phyloP scores from a whole-genome alignment of 768 basidiomycete species.

The Dacryopinax spathularia region DNA sequence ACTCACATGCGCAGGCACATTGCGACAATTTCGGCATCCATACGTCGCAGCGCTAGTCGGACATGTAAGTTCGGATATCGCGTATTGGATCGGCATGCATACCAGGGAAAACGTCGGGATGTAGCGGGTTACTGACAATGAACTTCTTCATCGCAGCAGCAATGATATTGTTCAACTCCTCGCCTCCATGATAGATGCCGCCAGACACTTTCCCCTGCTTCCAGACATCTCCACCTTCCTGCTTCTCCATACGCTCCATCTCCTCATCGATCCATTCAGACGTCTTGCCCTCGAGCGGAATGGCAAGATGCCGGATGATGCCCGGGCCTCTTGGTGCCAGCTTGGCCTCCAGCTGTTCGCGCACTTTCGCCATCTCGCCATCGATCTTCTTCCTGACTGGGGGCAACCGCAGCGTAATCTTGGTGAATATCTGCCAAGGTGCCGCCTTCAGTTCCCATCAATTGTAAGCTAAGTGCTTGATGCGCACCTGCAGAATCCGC shows the following conservation, averaged over 20 bases:
- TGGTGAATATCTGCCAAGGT: constrained; percentile 35
- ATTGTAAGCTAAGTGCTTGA: not conserved
- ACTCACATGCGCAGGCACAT: constrained; percentile 60
- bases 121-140: constrained; percentile 75
- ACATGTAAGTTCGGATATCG: not conserved
- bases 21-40: constrained; percentile 89
- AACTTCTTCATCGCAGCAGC: constrained; percentile 70
- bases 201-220: constrained; percentile 63
- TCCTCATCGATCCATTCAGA: constrained; percentile 61
- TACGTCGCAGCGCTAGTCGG: constrained; percentile 58
- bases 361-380: constrained; percentile 48
- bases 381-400: constrained; percentile 44
- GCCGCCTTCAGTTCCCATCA: not conserved
- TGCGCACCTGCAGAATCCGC: constrained; percentile 3
- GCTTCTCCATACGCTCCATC: constrained; percentile 52
- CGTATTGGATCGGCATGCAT: not conserved
- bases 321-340: constrained; percentile 50
- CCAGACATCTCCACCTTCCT: constrained; percentile 39
- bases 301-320: constrained; percentile 48
- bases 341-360: constrained; percentile 47
- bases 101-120: constrained; percentile 80
- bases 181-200: constrained; percentile 73
- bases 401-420: constrained; percentile 49
- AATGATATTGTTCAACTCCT: constrained; percentile 64
- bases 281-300: constrained; percentile 51